Base-by-base conservation (phyloP, 139 green algal genomes). In the Chara braunii region DNA sequence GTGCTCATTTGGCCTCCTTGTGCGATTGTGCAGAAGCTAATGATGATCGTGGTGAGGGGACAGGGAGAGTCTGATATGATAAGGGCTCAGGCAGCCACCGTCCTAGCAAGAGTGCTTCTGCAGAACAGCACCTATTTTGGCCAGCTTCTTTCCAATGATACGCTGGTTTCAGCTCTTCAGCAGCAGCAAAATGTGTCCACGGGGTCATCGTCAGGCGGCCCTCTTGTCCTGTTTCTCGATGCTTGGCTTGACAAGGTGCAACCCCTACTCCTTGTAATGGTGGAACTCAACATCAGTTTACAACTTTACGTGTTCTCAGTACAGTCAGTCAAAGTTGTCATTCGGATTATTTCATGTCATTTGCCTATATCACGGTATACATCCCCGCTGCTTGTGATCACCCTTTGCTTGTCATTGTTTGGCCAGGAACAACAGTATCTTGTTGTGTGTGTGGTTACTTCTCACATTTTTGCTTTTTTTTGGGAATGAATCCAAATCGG, bases 91-190 rank as follows among this genome's bases (percentile, higher is more conserved):
- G 61, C 78, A 0, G 64, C 85, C 11, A 60, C 56, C 0, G 81
- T 95, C 26, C 77, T 90, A 29, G 84, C 75, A 0, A 71, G 88
- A 2, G 51, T 95, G 48, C 67, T 90, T 68, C 63, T 78, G 6
- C 63, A 75, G 50, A 78, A 78, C 63, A 24, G 24, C 8, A 26
- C 59, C 24, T 75, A 51, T 18, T 78, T 78, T 50, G 23, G 33
- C 5, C 50, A 58, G 23, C 35, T 78, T 6, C 24, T 78, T 23
- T 68, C 68, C 2, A 23, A 18, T 24, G 3, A 45, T 12, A 34
- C 29, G 0, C 64, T 29, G 1, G 18, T 22, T 32, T 22, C n/a
- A 1, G 22, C 58, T 24, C 44, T 76, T 43, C 24, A 73, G 31
- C 22, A 37, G 11, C 29, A 72, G 32, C 70, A 26, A 43, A 63